A percentile compares a stretch with the other conserved stretches of the same genome.
phyloP scores from a whole-genome alignment of 768 basidiomycete genomes.

The Chiua virens region DNA sequence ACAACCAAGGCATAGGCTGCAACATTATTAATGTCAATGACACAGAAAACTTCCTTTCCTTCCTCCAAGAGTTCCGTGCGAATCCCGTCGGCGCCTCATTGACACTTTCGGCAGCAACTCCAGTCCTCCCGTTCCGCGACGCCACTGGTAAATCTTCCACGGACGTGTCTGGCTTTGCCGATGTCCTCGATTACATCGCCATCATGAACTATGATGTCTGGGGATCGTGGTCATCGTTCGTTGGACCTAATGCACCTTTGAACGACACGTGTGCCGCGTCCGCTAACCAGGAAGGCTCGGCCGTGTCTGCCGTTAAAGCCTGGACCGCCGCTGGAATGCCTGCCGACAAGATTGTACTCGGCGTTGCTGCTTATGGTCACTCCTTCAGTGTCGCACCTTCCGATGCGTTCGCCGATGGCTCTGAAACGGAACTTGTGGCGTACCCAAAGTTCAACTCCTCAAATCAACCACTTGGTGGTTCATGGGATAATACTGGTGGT shows the following conservation, averaged over 20 bases:
- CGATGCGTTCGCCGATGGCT: conserved; percentile 37
- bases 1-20: conserved; percentile 61
- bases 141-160: conserved; percentile 56
- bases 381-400: conserved; percentile 50
- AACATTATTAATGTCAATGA: conserved; percentile 62
- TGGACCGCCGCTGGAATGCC: conserved; percentile 84
- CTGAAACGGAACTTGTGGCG: conserved; percentile 37
- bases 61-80: conserved; percentile 67
- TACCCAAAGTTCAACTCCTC: conserved; percentile 52
- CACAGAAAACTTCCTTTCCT: conserved; percentile 71
- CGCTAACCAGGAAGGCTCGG: conserved; percentile 67
- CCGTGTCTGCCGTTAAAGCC: conserved; percentile 61
- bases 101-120: conserved; percentile 69
- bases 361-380: conserved; percentile 81
- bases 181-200: conserved; percentile 63
- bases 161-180: conserved; percentile 71
- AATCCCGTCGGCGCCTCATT: conserved; percentile 51
- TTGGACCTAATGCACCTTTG: conserved; percentile 82
- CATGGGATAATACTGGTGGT: conserved; percentile 50
- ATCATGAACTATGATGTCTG: conserved; percentile 70
- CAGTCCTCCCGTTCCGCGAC: conserved; percentile 64
- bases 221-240: conserved; percentile 49
- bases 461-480: conserved; percentile 52
- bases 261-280: conserved; percentile 69
- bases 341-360: conserved; percentile 65